A percentile compares a stretch with the other conserved stretches of the same genome.
Conservation (phyloP, 257 asterid species). For the Solanum corneliomulleri region DNA sequence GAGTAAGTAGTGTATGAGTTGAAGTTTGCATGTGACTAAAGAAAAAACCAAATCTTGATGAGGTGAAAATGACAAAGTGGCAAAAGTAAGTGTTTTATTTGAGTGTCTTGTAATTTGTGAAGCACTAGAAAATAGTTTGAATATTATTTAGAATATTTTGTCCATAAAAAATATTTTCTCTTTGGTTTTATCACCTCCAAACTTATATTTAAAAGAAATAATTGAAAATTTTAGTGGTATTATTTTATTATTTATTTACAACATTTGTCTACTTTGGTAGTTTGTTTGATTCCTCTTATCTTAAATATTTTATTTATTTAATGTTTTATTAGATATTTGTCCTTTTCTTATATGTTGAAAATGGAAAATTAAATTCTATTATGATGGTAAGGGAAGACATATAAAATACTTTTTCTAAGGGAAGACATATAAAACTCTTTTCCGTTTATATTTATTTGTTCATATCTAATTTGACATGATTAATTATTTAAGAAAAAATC, state of each 20-base stretch:
- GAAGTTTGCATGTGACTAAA: background rate
- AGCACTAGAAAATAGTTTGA: background rate
- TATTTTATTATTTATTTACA: too few species aligned
- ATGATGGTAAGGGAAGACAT: background rate
- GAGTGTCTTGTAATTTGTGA: background rate
- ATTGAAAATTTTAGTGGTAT: background rate
- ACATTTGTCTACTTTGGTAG: too few species aligned
- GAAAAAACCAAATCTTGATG: background rate
- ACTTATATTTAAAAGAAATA: too few species aligned
- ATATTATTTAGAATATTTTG: background rate
- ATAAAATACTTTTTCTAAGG: background rate
- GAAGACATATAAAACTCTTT: background rate
- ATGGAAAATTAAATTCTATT: too few species aligned
- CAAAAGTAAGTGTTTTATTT: background rate
- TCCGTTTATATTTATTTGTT: too few species aligned
- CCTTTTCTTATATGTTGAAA: background rate
- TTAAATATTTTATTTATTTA: background rate
- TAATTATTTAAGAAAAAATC: too few species aligned
- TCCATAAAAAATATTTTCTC: background rate
- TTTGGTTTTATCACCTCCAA: slow-evolving; percentile 5
- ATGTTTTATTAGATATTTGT: background rate
- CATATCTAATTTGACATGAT: too few species aligned
- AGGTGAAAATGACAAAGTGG: background rate
- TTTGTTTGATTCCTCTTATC: too few species aligned
- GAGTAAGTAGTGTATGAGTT: background rate